A percentile compares a stretch with the other conserved stretches of the same genome.
Conservation (phyloP, 2,329 filamentous ascomycete species). For the Fusarium papillatum region DNA sequence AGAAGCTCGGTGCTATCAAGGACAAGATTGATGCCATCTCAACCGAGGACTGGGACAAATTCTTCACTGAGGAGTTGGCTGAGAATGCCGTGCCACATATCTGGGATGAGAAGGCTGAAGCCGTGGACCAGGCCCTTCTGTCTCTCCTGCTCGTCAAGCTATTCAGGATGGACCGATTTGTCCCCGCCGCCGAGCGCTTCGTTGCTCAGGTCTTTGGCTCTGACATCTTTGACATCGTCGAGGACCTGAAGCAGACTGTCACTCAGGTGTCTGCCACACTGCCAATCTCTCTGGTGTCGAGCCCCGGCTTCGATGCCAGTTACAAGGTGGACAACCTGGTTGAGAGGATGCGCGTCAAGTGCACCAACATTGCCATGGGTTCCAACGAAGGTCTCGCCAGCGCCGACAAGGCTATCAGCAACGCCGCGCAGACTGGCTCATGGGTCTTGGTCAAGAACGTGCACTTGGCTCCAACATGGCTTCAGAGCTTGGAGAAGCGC, state of each 20-base stretch:
- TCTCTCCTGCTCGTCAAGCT: conserved; percentile 94
- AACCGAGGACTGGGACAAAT: conserved; percentile 80
- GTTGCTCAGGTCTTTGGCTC: conserved; percentile 87
- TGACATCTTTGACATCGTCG: conserved; percentile 84
- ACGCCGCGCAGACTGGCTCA: conserved; percentile 89
- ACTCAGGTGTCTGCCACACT: conserved; percentile 86
- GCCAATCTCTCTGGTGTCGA: conserved; percentile 93
- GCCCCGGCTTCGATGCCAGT: conserved; percentile 96
- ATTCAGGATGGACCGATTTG: conserved; percentile 95
- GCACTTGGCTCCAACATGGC: conserved; percentile 94
- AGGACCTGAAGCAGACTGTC: conserved; percentile 89
- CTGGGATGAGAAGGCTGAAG: conserved; percentile 74
- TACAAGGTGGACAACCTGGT: conserved; percentile 99
- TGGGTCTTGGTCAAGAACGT: conserved; percentile 99
- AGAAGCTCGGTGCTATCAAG: conserved; percentile 80
- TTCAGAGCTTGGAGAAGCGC: conserved; percentile 97
- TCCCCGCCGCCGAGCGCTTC: conserved; percentile 93
- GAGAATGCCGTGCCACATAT: conserved; percentile 86
- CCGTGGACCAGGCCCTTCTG: conserved; percentile 82
- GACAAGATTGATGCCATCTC: conserved; percentile 75
- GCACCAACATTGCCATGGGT: conserved; percentile 99
- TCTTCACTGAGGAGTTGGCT: conserved; percentile 87
- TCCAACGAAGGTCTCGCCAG: conserved; percentile 94
- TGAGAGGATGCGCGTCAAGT: conserved; percentile 83
- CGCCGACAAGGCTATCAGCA: conserved; percentile 95